Conservation (phyloP, 768 basidiomycete species). For the Rhodotorula babjevae region DNA sequence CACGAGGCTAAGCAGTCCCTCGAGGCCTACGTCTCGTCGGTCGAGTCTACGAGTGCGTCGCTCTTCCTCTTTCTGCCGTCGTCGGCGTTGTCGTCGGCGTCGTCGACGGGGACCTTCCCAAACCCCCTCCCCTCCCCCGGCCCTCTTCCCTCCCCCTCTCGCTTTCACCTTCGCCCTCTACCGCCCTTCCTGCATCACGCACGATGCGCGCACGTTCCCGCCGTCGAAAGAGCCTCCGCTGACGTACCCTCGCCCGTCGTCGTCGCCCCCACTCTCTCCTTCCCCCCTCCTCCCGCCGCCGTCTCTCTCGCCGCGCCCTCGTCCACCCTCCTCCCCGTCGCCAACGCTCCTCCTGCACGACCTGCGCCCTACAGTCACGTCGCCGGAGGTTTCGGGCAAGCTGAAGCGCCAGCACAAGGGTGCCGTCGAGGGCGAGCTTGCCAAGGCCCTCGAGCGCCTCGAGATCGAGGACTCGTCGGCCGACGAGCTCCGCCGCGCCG, state of each 20-base stretch:
- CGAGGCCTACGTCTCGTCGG: slow-evolving; percentile 94
- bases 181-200: no score
- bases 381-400: not conserved
- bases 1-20: slow-evolving; percentile 98
- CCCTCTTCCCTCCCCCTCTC: no score
- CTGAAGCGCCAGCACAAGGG: slow-evolving; percentile 73
- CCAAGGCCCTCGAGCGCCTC: slow-evolving; percentile 94
- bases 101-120: slow-evolving; percentile 41
- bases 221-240: slow-evolving; percentile 51
- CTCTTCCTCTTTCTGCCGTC: slow-evolving; percentile 59
- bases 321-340: not conserved
- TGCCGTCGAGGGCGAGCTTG: slow-evolving; percentile 95
- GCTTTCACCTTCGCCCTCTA: not conserved
- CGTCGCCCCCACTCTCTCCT: not conserved
- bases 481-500: slow-evolving; percentile 93
- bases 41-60: slow-evolving; percentile 64
- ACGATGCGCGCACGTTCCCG: no score
- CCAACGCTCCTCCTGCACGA: not conserved
- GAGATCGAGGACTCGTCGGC: slow-evolving; percentile 91
- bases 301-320: no score
- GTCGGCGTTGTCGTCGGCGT: slow-evolving; percentile 92
- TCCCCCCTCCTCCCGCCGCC: not conserved
- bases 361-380: not conserved
- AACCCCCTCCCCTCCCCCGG: not conserved
- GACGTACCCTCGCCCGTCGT: no score